Percentiles rank a stretch among this genome's conserved stretches.
Evolutionary conservation across 148 eudicot species (phyloP).

Genomic region (Diospyros kaki): DNA sequence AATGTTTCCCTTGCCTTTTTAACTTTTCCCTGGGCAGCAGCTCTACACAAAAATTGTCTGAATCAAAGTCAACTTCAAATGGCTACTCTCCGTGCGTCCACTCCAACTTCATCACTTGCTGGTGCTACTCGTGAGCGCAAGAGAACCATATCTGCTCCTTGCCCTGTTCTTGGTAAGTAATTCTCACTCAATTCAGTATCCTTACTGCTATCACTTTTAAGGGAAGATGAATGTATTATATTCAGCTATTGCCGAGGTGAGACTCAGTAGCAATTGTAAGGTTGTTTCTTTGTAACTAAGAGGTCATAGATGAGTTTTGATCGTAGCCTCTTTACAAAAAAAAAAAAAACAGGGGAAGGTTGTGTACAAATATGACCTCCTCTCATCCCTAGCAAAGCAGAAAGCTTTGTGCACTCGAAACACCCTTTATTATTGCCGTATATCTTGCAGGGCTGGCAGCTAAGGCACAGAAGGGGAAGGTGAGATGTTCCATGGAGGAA

Average conservation of each 20-base stretch:
- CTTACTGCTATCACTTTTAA: too few relatives aligned
- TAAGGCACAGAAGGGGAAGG: constrained; percentile 56
- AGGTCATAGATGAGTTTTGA: too few relatives aligned
- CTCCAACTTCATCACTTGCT: constrained; percentile 54
- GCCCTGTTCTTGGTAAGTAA: constrained; percentile 66
- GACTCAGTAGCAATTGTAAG: too few relatives aligned
- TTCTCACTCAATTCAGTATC: too few relatives aligned
- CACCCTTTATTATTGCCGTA: neutral
- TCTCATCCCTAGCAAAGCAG: too few relatives aligned
- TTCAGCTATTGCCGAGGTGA: too few relatives aligned
- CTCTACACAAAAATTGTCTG: neutral
- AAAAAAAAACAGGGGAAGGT: too few relatives aligned
- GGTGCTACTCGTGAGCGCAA: constrained; percentile 56
- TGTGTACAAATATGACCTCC: too few relatives aligned
- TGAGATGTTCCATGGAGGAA: constrained; percentile 63
- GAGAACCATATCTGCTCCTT: constrained; percentile 33
- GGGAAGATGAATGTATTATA: too few relatives aligned
- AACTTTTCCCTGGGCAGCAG: neutral
- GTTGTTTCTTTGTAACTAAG: too few relatives aligned
- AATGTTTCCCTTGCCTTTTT: constrained; percentile 2
- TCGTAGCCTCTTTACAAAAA: too few relatives aligned
- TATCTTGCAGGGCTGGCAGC: constrained; percentile 61
- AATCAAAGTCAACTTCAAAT: constrained; percentile 22
- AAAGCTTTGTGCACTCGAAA: too few relatives aligned
- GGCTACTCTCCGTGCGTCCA: constrained; percentile 79